Base-by-base conservation (phyloP, 148 eudicot genomes). In the Diospyros lotus region DNA sequence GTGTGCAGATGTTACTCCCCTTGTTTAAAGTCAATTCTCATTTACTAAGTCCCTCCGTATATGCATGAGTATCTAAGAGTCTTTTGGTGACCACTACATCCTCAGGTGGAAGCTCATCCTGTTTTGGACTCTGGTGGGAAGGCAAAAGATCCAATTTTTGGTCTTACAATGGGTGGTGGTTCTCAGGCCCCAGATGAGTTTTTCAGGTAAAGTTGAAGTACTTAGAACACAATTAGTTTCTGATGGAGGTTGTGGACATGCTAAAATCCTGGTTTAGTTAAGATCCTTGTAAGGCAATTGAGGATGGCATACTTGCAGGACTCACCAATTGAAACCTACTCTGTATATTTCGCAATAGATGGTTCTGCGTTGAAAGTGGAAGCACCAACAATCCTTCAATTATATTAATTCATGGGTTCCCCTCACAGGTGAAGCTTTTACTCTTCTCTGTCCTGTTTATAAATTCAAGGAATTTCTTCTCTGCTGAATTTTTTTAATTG, bases 301-400 rank as follows among this genome's bases (percentile, higher is more conserved):
- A 87, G 87, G 83, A 86, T 82, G 86, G 82, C 69, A 81, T 82
- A 82, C 77, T 86, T 91, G 93, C 95, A 94, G 90, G 90, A 91
- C 73, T 87, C 82, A 81, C 84, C 86, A 58, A 80, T 84, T 82
- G 82, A 87, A 86, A 81, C 80, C 58, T 86, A 81, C 80, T 86
- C 81, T 80, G 53, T 73, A 73, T 80, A 71, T 88, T 87, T 84
- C 86, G 82, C 87, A 87, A 84, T 90, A 95, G 99, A 90, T 95
- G 99, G 99, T 95, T 95, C 80, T 92, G 90, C 84, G 81, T 92
- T 68, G 99, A 95, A 83, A 87, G 87, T 77, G 99, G 99, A 86
- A 92, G 79, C 76, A 60, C 83, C 72, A 89, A 81, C 54, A 89
- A 89, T 75, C 94, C 91, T 71, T 66, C 97, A 9, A 83, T 95